Percentiles rank a stretch among this genome's conserved stretches.
Evolutionary conservation across 1,284 basidiomycete genomes (phyloP).

Genomic region (Ustilago trichophora): DNA sequence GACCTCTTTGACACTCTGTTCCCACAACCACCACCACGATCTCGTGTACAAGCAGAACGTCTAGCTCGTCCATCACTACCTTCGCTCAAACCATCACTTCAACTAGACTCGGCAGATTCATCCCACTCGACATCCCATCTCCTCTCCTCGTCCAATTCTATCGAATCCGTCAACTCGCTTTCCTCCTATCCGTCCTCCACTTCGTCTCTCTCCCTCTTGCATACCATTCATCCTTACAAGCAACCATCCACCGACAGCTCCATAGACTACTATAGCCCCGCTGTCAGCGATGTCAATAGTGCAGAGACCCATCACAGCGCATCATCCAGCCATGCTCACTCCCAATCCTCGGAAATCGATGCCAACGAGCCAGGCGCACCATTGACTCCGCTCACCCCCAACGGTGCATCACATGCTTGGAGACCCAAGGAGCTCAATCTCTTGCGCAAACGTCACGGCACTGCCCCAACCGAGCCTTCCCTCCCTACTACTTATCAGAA

Average conservation of each 20-base stretch:
- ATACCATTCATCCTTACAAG: constrained; percentile 27
- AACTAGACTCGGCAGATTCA: constrained; percentile 29
- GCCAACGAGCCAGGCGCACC: constrained; percentile 18
- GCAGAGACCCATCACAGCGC: constrained; percentile 44
- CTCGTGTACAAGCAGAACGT: constrained; percentile 26
- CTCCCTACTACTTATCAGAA: constrained; percentile 18
- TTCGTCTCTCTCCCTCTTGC: constrained; percentile 32
- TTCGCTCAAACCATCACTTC: constrained; percentile 18
- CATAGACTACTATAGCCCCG: constrained; percentile 41
- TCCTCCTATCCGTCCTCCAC: constrained; percentile 37
- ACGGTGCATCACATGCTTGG: constrained; percentile 27
- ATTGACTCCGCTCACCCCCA: constrained; percentile 42
- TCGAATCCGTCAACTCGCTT: constrained; percentile 35
- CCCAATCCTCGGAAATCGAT: constrained; percentile 41
- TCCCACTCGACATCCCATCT: constrained; percentile 22
- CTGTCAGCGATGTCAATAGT: constrained; percentile 43
- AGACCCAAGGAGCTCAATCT: constrained; percentile 50
- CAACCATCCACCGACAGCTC: constrained; percentile 31
- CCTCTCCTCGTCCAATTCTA: constrained; percentile 25
- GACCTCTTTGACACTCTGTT: constrained; percentile 40
- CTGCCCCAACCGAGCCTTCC: constrained; percentile 9
- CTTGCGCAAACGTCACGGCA: constrained; percentile 21
- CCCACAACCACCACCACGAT: constrained; percentile 38
- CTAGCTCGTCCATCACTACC: constrained; percentile 35
- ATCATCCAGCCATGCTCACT: constrained; percentile 23